Evolutionary conservation across 1,284 basidiomycete species (phyloP).

Genomic region (Ustilago xerochloae): DNA sequence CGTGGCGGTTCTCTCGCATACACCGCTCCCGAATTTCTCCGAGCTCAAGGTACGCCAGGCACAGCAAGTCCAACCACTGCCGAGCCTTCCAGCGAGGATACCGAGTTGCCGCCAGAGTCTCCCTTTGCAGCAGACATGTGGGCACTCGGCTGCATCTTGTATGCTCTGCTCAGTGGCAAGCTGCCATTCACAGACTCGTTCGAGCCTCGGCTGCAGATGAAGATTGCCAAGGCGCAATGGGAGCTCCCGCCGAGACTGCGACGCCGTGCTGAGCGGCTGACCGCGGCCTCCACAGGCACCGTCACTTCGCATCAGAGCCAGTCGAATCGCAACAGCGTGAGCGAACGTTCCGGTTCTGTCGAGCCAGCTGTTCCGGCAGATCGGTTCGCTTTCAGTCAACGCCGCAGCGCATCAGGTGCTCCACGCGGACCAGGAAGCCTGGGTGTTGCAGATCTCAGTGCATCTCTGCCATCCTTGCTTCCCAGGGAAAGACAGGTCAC

Average conservation of each 20-base stretch:
- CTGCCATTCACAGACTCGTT: slow-evolving; percentile 60
- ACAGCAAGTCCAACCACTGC: slow-evolving; percentile 19
- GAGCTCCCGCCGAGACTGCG: slow-evolving; percentile 52
- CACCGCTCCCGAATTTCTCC: slow-evolving; percentile 56
- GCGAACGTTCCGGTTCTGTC: slow-evolving; percentile 16
- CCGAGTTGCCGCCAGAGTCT: slow-evolving; percentile 24
- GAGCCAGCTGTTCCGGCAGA: slow-evolving; percentile 14
- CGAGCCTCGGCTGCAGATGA: slow-evolving; percentile 60
- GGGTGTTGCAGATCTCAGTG: slow-evolving; percentile 41
- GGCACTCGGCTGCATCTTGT: slow-evolving; percentile 62
- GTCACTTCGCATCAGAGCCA: slow-evolving; percentile 22
- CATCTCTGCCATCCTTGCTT: slow-evolving; percentile 45
- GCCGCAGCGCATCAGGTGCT: slow-evolving; percentile 14
- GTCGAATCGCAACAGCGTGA: slow-evolving; percentile 18
- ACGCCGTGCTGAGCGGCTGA: slow-evolving; percentile 38
- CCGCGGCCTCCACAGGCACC: slow-evolving; percentile 25
- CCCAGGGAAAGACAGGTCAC: slow-evolving; percentile 28
- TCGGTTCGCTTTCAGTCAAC: slow-evolving; percentile 35
- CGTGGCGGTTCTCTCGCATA: slow-evolving; percentile 60
- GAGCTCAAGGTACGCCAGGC: slow-evolving; percentile 27
- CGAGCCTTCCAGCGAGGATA: slow-evolving; percentile 5
- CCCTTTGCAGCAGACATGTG: slow-evolving; percentile 63
- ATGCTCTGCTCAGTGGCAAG: slow-evolving; percentile 56
- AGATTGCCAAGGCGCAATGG: slow-evolving; percentile 61
- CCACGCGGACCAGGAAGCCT: slow-evolving; percentile 7